phyloP scores from a whole-genome alignment of 2,329 filamentous ascomycete genomes.

The Fusarium concolor region DNA sequence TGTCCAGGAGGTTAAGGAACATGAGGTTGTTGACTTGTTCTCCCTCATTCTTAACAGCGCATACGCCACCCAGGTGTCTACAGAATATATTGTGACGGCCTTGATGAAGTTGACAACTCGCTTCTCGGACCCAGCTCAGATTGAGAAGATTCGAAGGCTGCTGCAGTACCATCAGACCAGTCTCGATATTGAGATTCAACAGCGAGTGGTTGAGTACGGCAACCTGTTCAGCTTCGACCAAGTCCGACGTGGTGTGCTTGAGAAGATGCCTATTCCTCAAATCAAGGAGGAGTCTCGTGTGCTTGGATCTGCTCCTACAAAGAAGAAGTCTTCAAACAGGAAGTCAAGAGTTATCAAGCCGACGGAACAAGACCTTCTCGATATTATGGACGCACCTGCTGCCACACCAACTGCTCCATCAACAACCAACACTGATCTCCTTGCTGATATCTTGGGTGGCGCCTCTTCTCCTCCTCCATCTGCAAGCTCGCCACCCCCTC shows the following conservation, averaged over 20 bases:
- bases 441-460: slow-evolving; percentile 91
- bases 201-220: slow-evolving; percentile 92
- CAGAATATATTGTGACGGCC: slow-evolving; percentile 95
- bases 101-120: slow-evolving; percentile 95
- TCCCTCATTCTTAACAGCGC: slow-evolving; percentile 92
- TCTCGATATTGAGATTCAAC: slow-evolving; percentile 94
- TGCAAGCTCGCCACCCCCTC: slow-evolving; percentile 60
- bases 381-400: slow-evolving; percentile 85
- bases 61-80: slow-evolving; percentile 90
- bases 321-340: slow-evolving; percentile 76
- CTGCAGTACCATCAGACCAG: slow-evolving; percentile 84
- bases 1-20: slow-evolving; percentile 82
- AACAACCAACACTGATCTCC: slow-evolving; percentile 82
- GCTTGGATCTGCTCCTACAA: slow-evolving; percentile 80
- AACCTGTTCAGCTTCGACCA: slow-evolving; percentile 94
- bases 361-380: slow-evolving; percentile 90
- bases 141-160: slow-evolving; percentile 85
- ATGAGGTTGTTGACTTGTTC: slow-evolving; percentile 93
- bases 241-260: slow-evolving; percentile 88
- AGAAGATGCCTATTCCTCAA: slow-evolving; percentile 97
- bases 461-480: slow-evolving; percentile 61
- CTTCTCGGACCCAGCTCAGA: slow-evolving; percentile 83
- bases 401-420: slow-evolving; percentile 63
- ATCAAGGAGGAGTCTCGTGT: slow-evolving; percentile 96
- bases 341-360: slow-evolving; percentile 83